Conservation (phyloP, 2,329 filamentous ascomycete genomes). For the Cytospora piceae region DNA sequence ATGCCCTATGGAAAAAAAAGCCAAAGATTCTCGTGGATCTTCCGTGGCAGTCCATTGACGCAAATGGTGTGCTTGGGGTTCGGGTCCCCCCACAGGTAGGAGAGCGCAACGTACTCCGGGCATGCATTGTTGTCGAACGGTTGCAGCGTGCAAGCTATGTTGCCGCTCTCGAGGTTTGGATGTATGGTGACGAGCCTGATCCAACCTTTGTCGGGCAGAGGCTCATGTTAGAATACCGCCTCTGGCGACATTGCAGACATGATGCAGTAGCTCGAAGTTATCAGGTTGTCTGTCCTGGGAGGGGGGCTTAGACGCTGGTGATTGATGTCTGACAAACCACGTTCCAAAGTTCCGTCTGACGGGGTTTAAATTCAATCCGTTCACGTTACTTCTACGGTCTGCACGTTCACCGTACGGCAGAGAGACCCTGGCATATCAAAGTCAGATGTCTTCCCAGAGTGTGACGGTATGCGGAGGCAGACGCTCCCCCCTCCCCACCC, state of each 20-base stretch:
- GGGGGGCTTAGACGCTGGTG: too few relatives aligned
- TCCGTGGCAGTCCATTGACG: slow-evolving; percentile 10
- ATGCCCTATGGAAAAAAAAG: slow-evolving; percentile 7
- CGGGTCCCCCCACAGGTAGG: slow-evolving; percentile 20
- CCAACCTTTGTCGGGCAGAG: slow-evolving; percentile 1
- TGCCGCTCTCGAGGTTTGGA: not conserved
- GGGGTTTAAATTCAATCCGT: too few relatives aligned
- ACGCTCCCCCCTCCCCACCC: too few relatives aligned
- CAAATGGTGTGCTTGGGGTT: slow-evolving; percentile 7
- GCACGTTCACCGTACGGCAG: too few relatives aligned
- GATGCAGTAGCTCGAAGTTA: not conserved
- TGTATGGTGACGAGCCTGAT: slow-evolving; percentile 17
- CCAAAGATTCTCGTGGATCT: slow-evolving; percentile 18
- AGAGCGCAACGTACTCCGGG: slow-evolving; percentile 17
- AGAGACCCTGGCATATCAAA: too few relatives aligned
- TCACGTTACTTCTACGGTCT: too few relatives aligned
- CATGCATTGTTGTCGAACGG: not conserved
- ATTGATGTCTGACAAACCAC: not conserved
- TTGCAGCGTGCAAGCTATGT: slow-evolving; percentile 9
- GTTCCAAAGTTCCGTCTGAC: too few relatives aligned
- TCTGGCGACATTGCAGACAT: not conserved
- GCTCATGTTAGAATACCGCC: slow-evolving; percentile 1
- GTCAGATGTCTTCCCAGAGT: too few relatives aligned
- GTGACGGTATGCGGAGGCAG: too few relatives aligned
- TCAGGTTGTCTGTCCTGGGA: not conserved